phyloP scores from a whole-genome alignment of 371 early-diverging fungal species.

The Saksenaea vasiformis region DNA sequence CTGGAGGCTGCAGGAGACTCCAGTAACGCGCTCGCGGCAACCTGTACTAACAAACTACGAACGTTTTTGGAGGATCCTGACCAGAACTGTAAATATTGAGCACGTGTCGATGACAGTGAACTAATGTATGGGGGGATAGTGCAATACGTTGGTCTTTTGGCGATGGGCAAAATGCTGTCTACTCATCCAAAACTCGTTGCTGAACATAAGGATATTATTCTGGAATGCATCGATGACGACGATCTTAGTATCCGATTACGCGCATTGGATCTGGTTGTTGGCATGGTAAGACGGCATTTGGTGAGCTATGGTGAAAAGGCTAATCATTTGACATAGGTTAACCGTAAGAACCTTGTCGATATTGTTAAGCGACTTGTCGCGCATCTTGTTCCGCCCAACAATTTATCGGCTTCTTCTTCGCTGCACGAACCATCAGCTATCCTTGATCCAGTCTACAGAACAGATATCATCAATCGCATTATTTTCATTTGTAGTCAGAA shows the following conservation, averaged over 20 bases:
- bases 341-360: constrained; percentile 73
- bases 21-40: constrained; percentile 70
- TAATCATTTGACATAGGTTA: constrained; percentile 45
- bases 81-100: constrained; percentile 76
- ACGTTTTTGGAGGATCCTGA: constrained; percentile 86
- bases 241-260: constrained; percentile 90
- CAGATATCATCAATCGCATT: constrained; percentile 79
- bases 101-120: background rate
- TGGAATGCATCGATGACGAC: constrained; percentile 89
- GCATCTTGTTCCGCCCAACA: constrained; percentile 64
- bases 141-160: constrained; percentile 91
- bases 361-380: constrained; percentile 83
- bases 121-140: constrained; percentile 40
- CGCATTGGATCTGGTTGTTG: constrained; percentile 83
- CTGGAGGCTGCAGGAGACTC: constrained; percentile 69
- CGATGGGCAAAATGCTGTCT: constrained; percentile 77
- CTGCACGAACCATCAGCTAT: constrained; percentile 47
- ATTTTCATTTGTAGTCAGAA: constrained; percentile 81
- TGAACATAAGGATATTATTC: constrained; percentile 80
- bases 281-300: constrained; percentile 59
- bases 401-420: constrained; percentile 15
- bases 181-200: constrained; percentile 83
- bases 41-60: constrained; percentile 89
- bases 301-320: background rate
- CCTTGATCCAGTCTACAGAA: constrained; percentile 78